Evolutionary conservation across 495 filamentous ascomycete species (phyloP), one percentile per base, ranked within the genome.

Genomic region (Neurospora discreta): DNA sequence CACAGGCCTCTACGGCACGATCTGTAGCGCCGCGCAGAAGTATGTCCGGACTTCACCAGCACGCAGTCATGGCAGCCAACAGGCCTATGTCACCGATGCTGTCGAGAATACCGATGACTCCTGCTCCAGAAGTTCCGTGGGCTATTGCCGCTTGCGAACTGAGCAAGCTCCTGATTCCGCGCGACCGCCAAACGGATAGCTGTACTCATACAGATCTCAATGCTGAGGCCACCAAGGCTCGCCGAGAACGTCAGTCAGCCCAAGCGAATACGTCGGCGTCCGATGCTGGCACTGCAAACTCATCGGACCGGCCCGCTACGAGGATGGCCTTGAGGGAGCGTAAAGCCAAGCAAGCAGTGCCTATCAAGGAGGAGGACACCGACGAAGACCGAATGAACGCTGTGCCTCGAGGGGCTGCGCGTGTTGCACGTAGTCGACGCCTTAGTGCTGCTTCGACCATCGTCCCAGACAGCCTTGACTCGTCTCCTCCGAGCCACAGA

Each of bases 91-190:
- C 78, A 69, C 75, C 69, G 10, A 77, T 65, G 65, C 73, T 70
- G 26, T 76, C 74, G 15, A 71, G 86, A 77, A 74, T 82, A 36
- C 84, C 85, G 11, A 83, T 87, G n/a, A 88, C 90, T 3, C 89
- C 91, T 33, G 85, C 91, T 2, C 92, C 93, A 7, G 90, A 93
- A 36, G 90, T 98, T 0, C 84, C 89, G 46, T 98, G 96, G 95
- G 89, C 90, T 2, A 88, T 90, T 46, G 93, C 93, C 16, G 85
- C 93, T 0, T 85, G 90, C 75, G 94, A 97, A 77, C 79, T 98
- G 18, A 92, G 88, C 75, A 94, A 93, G 77, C 79, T 94, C 5
- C 87, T 98, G 36, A 91, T 97, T 68, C 95, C 95, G 2, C 82
- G 81, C 11, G 82, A 89, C 74, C 85, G 92, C 11, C 87, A 92